Evolutionary conservation across 2,329 filamentous ascomycete species (phyloP).

Genomic region (Arachnomyces sp.): DNA sequence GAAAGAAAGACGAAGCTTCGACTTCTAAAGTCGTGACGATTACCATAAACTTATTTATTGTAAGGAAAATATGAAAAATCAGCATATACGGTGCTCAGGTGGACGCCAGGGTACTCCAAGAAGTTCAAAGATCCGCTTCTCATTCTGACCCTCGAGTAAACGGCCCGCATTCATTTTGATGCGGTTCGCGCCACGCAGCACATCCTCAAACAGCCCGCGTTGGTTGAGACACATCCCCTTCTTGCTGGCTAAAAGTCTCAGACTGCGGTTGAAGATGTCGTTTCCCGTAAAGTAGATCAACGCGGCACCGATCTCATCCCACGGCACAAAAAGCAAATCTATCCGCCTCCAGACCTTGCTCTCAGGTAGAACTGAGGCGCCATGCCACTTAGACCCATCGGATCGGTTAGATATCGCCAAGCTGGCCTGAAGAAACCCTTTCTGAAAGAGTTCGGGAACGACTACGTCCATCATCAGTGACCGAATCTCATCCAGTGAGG

Average conservation of each 20-base stretch:
- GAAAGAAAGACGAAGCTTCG: no score
- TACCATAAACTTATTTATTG: slow-evolving; percentile 17
- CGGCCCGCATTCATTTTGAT: slow-evolving; percentile 59
- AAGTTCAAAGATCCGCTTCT: slow-evolving; percentile 72
- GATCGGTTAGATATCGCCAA: slow-evolving; percentile 53
- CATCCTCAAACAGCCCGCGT: slow-evolving; percentile 65
- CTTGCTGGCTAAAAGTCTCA: slow-evolving; percentile 69
- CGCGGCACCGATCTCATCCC: slow-evolving; percentile 71
- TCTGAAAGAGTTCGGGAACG: slow-evolving; percentile 52
- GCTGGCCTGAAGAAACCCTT: slow-evolving; percentile 61
- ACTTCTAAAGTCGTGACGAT: no score
- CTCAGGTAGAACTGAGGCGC: slow-evolving; percentile 64
- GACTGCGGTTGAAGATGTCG: slow-evolving; percentile 85
- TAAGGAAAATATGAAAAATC: slow-evolving; percentile 23
- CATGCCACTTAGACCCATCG: slow-evolving; percentile 77
- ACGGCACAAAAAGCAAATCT: slow-evolving; percentile 77
- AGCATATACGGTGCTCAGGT: slow-evolving; percentile 69
- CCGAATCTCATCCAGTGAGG: slow-evolving; percentile 51
- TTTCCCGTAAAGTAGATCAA: slow-evolving; percentile 95
- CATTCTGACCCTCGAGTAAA: slow-evolving; percentile 65
- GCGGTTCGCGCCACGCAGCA: slow-evolving; percentile 52
- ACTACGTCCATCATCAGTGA: slow-evolving; percentile 57
- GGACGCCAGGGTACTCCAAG: slow-evolving; percentile 79
- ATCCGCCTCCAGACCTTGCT: slow-evolving; percentile 66
- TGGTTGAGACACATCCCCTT: slow-evolving; percentile 84